Conservation (phyloP, 192 early-diverging fungal species). For the Coemansia pectinata region DNA sequence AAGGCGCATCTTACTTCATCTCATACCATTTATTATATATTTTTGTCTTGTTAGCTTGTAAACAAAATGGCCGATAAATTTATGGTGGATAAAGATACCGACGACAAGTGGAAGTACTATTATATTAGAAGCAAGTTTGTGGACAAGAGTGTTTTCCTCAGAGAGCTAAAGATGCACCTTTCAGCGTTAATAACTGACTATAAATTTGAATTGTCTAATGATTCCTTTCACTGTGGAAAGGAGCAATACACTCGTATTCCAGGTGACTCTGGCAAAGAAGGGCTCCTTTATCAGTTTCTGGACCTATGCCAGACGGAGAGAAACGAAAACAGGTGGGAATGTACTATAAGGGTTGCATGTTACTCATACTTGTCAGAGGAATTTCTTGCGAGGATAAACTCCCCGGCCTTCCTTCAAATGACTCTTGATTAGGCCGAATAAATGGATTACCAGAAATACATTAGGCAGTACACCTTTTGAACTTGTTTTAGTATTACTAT, state of each 20-base stretch:
- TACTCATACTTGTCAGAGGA: not conserved
- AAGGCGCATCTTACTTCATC: not conserved
- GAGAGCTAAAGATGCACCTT: not conserved
- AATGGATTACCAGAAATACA: not conserved
- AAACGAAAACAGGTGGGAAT: not conserved
- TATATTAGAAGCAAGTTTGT: not conserved
- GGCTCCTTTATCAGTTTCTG: not conserved
- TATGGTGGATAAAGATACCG: not conserved
- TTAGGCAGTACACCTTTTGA: not conserved
- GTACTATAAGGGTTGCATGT: not conserved
- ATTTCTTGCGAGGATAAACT: not conserved
- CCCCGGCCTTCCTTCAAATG: not conserved
- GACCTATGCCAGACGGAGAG: not conserved
- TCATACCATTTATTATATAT: not conserved
- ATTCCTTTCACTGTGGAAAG: not conserved
- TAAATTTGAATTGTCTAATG: not conserved
- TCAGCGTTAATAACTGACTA: not conserved
- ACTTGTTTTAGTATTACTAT: too few species aligned
- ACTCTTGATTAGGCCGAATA: not conserved
- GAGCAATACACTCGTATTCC: not conserved
- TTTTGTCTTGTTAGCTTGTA: not conserved
- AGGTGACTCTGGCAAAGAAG: not conserved
- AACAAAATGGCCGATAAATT: not conserved
- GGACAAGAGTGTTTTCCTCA: not conserved
- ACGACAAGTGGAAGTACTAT: not conserved